A percentile compares a stretch with the other conserved stretches of the same genome.
phyloP scores from a whole-genome alignment of 345 rosid species.

The Mangifera indica region DNA sequence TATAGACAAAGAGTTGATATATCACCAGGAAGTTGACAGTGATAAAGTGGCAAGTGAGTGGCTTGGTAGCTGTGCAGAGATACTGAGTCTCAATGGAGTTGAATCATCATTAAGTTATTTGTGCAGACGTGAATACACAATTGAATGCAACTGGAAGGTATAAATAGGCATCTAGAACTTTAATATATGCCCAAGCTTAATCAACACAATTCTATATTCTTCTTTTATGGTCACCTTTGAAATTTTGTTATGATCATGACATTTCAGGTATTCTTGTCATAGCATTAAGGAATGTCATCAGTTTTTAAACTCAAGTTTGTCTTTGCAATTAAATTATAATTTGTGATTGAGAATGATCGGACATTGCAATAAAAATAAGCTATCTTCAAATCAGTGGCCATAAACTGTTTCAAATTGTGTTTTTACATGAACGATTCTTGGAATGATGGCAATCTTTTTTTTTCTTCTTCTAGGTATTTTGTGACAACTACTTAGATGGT shows the following conservation, averaged over 20 bases:
- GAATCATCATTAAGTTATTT: slow-evolving; percentile 56
- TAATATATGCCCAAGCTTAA: neutral
- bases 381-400: neutral
- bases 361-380: neutral
- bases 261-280: no score
- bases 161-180: neutral
- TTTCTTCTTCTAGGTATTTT: slow-evolving; percentile 63
- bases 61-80: slow-evolving; percentile 73
- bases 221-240: neutral
- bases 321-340: neutral
- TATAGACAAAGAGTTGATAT: slow-evolving; percentile 32
- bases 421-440: neutral
- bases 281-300: neutral
- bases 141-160: slow-evolving; percentile 96
- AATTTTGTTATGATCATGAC: neutral
- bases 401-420: slow-evolving; percentile 2
- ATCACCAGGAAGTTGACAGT: slow-evolving; percentile 28
- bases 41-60: slow-evolving; percentile 54
- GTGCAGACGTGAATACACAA: slow-evolving; percentile 71
- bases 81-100: slow-evolving; percentile 53
- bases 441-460: neutral
- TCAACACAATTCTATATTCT: no score
- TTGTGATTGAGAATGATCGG: neutral
- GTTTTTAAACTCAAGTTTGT: neutral
- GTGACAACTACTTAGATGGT: slow-evolving; percentile 96